Percentiles rank a stretch among this genome's conserved stretches.
Conservation (phyloP, 2,329 filamentous ascomycete genomes). For the Hypoxylon sp. region DNA sequence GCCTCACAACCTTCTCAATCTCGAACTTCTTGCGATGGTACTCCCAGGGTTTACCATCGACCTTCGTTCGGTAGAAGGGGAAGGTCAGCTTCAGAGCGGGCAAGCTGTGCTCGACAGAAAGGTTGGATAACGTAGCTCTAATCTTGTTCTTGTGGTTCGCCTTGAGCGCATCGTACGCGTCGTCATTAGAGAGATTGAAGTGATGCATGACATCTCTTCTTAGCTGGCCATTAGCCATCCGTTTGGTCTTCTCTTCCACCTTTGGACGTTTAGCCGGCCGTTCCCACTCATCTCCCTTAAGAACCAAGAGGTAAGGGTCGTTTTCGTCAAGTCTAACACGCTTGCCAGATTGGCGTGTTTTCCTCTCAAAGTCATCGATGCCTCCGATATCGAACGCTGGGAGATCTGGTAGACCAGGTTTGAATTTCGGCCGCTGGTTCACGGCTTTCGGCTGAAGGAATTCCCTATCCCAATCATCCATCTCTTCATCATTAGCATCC, state of each 20-base stretch:
- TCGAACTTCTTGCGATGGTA: slow-evolving; percentile 77
- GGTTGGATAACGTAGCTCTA: slow-evolving; percentile 89
- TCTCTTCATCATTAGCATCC: slow-evolving; percentile 64
- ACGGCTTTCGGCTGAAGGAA: slow-evolving; percentile 71
- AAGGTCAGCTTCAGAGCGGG: slow-evolving; percentile 92
- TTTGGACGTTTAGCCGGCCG: slow-evolving; percentile 73
- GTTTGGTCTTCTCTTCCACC: slow-evolving; percentile 71
- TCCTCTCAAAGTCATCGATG: slow-evolving; percentile 84
- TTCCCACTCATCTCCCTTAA: slow-evolving; percentile 76
- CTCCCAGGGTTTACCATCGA: slow-evolving; percentile 79
- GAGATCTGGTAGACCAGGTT: slow-evolving; percentile 71
- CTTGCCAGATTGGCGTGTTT: slow-evolving; percentile 80
- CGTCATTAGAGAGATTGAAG: slow-evolving; percentile 97
- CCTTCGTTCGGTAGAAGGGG: slow-evolving; percentile 94
- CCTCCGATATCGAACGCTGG: slow-evolving; percentile 75
- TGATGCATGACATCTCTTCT: slow-evolving; percentile 82
- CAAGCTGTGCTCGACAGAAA: slow-evolving; percentile 94
- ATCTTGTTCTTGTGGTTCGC: slow-evolving; percentile 98
- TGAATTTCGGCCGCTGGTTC: slow-evolving; percentile 74
- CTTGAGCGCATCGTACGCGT: slow-evolving; percentile 94
- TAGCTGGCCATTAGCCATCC: slow-evolving; percentile 77
- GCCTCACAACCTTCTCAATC: slow-evolving; percentile 69
- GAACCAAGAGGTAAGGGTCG: slow-evolving; percentile 88
- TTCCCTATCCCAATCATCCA: slow-evolving; percentile 76
- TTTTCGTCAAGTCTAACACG: slow-evolving; percentile 88